Evolutionary conservation across 2,329 filamentous ascomycete genomes (phyloP).

Genomic region (Ceratocystis alfenasii): DNA sequence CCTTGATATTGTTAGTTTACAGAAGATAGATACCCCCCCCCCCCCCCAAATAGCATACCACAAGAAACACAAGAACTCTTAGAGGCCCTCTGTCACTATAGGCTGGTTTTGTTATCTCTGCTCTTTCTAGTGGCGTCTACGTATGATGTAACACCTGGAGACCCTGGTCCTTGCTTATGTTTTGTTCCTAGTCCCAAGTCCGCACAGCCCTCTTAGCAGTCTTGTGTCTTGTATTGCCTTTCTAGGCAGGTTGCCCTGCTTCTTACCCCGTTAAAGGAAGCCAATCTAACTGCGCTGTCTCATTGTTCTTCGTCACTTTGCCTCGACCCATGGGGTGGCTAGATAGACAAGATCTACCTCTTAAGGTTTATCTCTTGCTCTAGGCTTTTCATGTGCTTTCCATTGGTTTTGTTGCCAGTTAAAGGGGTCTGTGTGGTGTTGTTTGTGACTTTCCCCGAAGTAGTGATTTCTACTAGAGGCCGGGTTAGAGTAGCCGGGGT

Average conservation of each 20-base stretch:
- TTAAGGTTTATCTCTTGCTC: neutral
- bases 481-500: neutral
- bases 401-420: neutral
- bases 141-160: neutral
- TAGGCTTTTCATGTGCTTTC: neutral
- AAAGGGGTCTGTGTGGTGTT: neutral
- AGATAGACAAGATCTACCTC: neutral
- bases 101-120: neutral
- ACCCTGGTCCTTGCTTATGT: neutral
- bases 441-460: too few relatives aligned
- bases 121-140: neutral
- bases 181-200: neutral
- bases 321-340: neutral
- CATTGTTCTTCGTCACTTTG: neutral
- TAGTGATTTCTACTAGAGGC: neutral
- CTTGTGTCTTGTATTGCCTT: neutral
- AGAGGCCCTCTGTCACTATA: neutral
- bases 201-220: neutral
- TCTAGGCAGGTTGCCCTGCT: slow-evolving; percentile 1
- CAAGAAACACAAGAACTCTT: neutral
- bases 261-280: neutral
- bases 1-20: slow-evolving; percentile 12
- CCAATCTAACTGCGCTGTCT: too few relatives aligned
- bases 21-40: slow-evolving; percentile 8
- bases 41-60: slow-evolving; percentile 1